Evolutionary conservation across 2,329 filamentous ascomycete genomes (phyloP).

Genomic region (Trichoderma semiorbis): DNA sequence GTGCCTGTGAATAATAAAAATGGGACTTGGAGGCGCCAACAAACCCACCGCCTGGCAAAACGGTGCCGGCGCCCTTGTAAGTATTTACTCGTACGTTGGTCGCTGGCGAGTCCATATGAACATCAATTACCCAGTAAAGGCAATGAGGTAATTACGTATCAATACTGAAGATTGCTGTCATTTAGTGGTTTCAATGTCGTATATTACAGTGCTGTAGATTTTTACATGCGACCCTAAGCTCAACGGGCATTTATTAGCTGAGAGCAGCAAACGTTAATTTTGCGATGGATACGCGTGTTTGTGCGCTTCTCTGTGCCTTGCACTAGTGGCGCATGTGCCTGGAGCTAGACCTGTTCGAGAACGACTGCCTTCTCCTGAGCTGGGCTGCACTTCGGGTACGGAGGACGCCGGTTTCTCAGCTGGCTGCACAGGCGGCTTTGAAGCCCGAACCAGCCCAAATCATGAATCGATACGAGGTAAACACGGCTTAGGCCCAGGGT

Average conservation of each 20-base stretch:
- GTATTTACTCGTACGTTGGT: not conserved
- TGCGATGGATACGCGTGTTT: not conserved
- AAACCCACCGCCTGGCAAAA: not conserved
- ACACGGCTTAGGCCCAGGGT: not conserved
- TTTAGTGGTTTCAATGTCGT: no score
- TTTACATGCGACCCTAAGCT: not conserved
- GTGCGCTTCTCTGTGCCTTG: not conserved
- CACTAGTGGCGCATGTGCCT: conserved; percentile 14
- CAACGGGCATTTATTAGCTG: no score
- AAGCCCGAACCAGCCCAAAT: not conserved
- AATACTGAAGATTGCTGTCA: not conserved
- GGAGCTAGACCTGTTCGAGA: conserved; percentile 5
- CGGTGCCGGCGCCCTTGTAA: not conserved
- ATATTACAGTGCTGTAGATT: not conserved
- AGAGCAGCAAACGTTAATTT: not conserved
- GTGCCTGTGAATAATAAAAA: not conserved
- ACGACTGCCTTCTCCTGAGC: not conserved
- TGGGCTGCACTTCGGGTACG: not conserved
- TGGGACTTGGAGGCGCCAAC: not conserved
- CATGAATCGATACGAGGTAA: not conserved
- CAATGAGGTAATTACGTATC: not conserved
- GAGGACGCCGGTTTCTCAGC: conserved; percentile 2
- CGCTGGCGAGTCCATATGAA: not conserved
- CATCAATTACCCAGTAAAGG: not conserved
- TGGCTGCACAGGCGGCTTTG: not conserved